Evolutionary conservation across 805 yeast species (phyloP).

Genomic region (Wickerhamiella lipophila): DNA sequence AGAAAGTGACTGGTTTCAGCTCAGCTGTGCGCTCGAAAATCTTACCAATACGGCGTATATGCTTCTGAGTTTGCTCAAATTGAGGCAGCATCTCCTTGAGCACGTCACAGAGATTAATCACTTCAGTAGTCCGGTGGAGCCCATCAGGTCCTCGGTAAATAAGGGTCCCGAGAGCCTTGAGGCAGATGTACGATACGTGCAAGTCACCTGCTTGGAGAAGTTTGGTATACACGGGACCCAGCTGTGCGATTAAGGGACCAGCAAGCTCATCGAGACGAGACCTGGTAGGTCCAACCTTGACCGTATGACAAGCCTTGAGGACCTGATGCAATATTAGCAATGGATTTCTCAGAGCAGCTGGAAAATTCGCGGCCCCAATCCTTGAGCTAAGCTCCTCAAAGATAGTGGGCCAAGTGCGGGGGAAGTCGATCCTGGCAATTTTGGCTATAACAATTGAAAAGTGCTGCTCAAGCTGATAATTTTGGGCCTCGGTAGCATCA

Average conservation of each 20-base stretch:
- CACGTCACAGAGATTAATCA: conserved; percentile 47
- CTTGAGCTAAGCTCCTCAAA: conserved; percentile 42
- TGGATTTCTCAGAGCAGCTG: neutral
- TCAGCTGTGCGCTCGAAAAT: conserved; percentile 48
- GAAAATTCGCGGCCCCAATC: conserved; percentile 40
- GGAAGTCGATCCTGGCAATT: conserved; percentile 75
- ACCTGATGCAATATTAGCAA: conserved; percentile 34
- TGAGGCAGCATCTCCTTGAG: conserved; percentile 42
- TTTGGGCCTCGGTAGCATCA: conserved; percentile 21
- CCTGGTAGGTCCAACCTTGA: conserved; percentile 67
- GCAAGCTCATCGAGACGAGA: conserved; percentile 33
- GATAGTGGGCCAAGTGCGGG: conserved; percentile 70
- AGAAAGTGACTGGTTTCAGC: conserved; percentile 55
- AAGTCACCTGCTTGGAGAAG: conserved; percentile 40
- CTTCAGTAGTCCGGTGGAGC: conserved; percentile 42
- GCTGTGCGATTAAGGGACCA: conserved; percentile 45
- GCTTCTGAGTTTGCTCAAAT: conserved; percentile 34
- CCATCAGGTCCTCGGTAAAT: conserved; percentile 65
- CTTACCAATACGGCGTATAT: conserved; percentile 63
- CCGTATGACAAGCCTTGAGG: conserved; percentile 58
- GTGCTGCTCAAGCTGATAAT: conserved; percentile 64
- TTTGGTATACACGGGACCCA: conserved; percentile 43
- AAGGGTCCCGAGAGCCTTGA: conserved; percentile 62
- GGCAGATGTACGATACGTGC: conserved; percentile 50
- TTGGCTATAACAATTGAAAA: conserved; percentile 72